Evolutionary conservation across 179 eudicot species (phyloP).

Genomic region (Drosera spatulata): DNA sequence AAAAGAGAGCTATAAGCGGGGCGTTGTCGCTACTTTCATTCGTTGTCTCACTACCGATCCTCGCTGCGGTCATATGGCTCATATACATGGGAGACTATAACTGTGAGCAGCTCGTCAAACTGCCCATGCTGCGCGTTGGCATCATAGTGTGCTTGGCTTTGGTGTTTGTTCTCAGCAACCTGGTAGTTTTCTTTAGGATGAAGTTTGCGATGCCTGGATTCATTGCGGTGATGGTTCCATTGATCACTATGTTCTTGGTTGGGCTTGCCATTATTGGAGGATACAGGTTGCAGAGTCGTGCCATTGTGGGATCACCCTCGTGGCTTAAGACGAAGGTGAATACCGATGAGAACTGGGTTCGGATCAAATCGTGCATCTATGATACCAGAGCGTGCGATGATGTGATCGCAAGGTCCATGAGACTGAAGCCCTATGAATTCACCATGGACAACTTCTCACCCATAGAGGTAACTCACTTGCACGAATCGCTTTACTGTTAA

Average conservation of each 20-base stretch:
- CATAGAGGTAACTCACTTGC: slow-evolving; percentile 20
- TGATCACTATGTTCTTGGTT: slow-evolving; percentile 15
- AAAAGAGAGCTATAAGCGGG: neutral
- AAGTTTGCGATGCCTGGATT: slow-evolving; percentile 12
- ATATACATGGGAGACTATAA: slow-evolving; percentile 11
- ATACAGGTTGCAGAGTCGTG: slow-evolving; percentile 8
- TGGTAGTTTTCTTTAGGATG: slow-evolving; percentile 8
- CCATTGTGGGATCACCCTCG: slow-evolving; percentile 18
- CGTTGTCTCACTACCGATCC: slow-evolving; percentile 18
- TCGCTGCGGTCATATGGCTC: slow-evolving; percentile 14
- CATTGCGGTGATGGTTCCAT: slow-evolving; percentile 12
- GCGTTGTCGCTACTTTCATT: neutral
- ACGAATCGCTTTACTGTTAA: too few relatives aligned
- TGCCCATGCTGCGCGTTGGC: slow-evolving; percentile 6
- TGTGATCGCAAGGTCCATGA: slow-evolving; percentile 9
- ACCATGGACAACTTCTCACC: slow-evolving; percentile 12
- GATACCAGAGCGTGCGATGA: slow-evolving; percentile 16
- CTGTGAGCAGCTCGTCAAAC: slow-evolving; percentile 18
- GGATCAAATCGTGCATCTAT: slow-evolving; percentile 30
- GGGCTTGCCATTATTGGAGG: slow-evolving; percentile 22
- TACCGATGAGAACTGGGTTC: slow-evolving; percentile 12
- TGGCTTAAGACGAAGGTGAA: slow-evolving; percentile 15
- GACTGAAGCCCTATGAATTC: slow-evolving; percentile 15
- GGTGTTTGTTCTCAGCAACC: slow-evolving; percentile 13
- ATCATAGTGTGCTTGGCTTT: slow-evolving; percentile 11